Conservation (phyloP, 129 eudicot genomes). For the Mikania micrantha region DNA sequence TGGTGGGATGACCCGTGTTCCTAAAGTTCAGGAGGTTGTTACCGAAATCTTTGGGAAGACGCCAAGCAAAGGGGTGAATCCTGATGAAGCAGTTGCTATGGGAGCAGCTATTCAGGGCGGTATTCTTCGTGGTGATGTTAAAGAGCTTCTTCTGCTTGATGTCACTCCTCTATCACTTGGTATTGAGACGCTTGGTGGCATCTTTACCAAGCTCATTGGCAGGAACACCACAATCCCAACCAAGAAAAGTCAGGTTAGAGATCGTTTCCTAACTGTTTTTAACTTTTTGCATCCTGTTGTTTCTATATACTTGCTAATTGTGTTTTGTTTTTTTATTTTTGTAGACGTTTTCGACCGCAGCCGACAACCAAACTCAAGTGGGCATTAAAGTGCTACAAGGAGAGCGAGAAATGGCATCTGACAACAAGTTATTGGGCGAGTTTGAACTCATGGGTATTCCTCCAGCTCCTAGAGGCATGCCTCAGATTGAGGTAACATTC, state of each 20-base stretch:
- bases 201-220: conserved; percentile 45
- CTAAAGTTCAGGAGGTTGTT: conserved; percentile 52
- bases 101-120: conserved; percentile 69
- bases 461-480: conserved; percentile 88
- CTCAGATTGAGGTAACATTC: conserved; percentile 94
- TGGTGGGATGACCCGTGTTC: conserved; percentile 56
- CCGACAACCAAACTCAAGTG: conserved; percentile 93
- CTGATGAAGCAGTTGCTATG: conserved; percentile 58
- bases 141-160: conserved; percentile 54
- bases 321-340: conserved; percentile 17
- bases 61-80: conserved; percentile 53
- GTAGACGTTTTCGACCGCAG: conserved; percentile 87
- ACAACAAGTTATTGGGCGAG: conserved; percentile 74
- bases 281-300: too few relatives aligned
- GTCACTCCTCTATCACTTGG: conserved; percentile 61
- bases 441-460: conserved; percentile 91
- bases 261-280: not conserved
- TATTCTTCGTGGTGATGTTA: conserved; percentile 55
- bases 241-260: conserved; percentile 45
- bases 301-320: not conserved
- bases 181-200: conserved; percentile 58
- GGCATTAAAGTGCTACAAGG: conserved; percentile 91
- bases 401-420: conserved; percentile 88
- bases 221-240: conserved; percentile 60
- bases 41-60: conserved; percentile 41